Base-by-base conservation (phyloP, 768 basidiomycete species). In the Chalciporus sphaerocephalus region DNA sequence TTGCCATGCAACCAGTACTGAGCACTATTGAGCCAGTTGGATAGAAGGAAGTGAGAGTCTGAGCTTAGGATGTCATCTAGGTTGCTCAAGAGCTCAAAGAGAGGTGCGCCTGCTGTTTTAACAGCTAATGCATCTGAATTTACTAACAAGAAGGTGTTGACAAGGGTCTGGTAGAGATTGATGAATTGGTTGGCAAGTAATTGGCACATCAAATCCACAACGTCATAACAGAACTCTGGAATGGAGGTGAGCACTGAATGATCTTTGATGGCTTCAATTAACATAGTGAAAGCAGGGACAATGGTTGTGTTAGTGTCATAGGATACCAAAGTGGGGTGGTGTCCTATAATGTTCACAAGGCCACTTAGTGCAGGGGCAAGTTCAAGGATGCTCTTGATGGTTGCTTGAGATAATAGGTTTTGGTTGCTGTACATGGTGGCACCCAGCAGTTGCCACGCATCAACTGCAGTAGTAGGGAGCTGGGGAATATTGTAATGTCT, bases 221-320 rank as follows among this genome's bases (percentile, higher is more conserved):
- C 56, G 58, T 73, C 71, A 48, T 66, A 65, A 32, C 45, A 49
- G 54, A 68, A 73, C 49, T 72, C 70, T 3, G 64, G 65, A 5
- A 61, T 48, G 2, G 48, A 2, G 6, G 21, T 4, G 16, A 72
- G 58, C 0, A 34, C 28, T 13, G 48, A 11, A 34, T 45, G 44
- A 44, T 40, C n/a, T n/a, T 48, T 3, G 52, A 59, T 38, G 41
- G 60, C 55, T 25, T 65, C 71, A 4, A 75, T 68, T 2, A 97
- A 67, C 3, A 89, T 91, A 44, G 80, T 76, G 25, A 95, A 69
- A 0, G 91, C 82, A 1, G 91, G 85, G 10, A 90, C 79, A 33
- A 94, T 76, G 5, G 87, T 87, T 1, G 58, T 55, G 54, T 69
- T 56, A 1, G 70, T 70, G 46, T 72, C 61, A 30, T 73, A 72